phyloP scores from a whole-genome alignment of 2,329 filamentous ascomycete genomes.

The Paraphoma chrysanthemicola region DNA sequence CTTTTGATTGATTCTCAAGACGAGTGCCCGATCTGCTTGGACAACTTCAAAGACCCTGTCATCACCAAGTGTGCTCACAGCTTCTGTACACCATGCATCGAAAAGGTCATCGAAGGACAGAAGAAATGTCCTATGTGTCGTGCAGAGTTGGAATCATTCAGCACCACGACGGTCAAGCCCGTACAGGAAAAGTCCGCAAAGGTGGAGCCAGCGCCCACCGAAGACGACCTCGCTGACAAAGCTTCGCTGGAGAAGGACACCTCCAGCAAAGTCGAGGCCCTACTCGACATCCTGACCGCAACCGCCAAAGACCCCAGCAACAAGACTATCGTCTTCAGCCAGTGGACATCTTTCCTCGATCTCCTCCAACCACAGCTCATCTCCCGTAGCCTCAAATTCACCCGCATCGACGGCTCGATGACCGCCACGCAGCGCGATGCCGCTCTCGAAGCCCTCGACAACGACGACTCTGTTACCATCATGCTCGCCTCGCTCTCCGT shows the following conservation, averaged over 20 bases:
- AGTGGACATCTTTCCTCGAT: conserved; percentile 78
- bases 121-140: conserved; percentile 87
- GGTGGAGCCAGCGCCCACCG: conserved; percentile 17
- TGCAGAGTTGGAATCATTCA: conserved; percentile 61
- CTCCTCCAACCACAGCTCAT: conserved; percentile 74
- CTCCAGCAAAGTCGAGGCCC: conserved; percentile 82
- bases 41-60: conserved; percentile 72
- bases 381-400: conserved; percentile 66
- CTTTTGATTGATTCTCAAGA: conserved; percentile 81
- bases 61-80: conserved; percentile 87
- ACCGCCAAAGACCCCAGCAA: conserved; percentile 66
- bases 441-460: conserved; percentile 71
- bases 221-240: conserved; percentile 58
- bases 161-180: conserved; percentile 68
- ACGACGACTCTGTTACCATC: conserved; percentile 71
- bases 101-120: conserved; percentile 75
- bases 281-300: conserved; percentile 77
- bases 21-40: conserved; percentile 83
- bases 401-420: conserved; percentile 84
- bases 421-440: conserved; percentile 71
- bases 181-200: conserved; percentile 58
- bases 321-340: conserved; percentile 77
- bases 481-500: conserved; percentile 83
- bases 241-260: conserved; percentile 58
- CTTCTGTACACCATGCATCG: conserved; percentile 78